Base-by-base conservation (phyloP, 495 filamentous ascomycete genomes). In the Aspergillus funiculosus region DNA sequence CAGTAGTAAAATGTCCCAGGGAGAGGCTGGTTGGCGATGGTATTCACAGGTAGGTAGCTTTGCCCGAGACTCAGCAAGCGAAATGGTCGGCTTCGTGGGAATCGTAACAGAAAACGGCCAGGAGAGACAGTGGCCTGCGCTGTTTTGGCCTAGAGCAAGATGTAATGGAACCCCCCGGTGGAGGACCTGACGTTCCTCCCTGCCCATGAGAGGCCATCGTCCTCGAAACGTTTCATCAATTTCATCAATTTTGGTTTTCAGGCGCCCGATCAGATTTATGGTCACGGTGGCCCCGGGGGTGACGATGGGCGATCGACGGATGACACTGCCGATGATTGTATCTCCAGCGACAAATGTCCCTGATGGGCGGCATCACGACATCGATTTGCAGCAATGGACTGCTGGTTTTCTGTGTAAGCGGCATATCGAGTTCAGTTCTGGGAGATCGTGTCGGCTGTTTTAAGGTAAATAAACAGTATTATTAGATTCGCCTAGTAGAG, bases 11-110 rank as follows among this genome's bases (percentile, higher is more conserved):
- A 59, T 4, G 43, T 48, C 10, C 43, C 53, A 2, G 57, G 57
- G n/a, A 54, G 24, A 5, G 34, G 10, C 19, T 51, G 49, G 15
- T 43, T 48, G 17, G 38, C 35, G 4, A 48, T 26, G 9, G 19
- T 37, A 14, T 43, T 35, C n/a, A 57, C 20, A 9, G 56, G 56
- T 9, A 64, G 52, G 28, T 59, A 60, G 38, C 54, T 59, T 29
- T 50, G 38, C 1, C 54, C 20, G 6, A 25, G 20, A 7, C 5
- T 17, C 22, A 50, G 31, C 15, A 22, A 43, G 45, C 1, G 25
- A 42, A 21, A 29, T 17, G 17, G 26, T 10, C 3, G 52, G 49
- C 22, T 37, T 7, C 3, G 39, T 21, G 18, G 56, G 56, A 11
- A 59, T 59, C 1, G 13, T 6, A 0, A 59, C 26, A 13, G 37